These are phyloP conservation scores for Vaccinium darrowii DNA, from an alignment of 148 eudicot genomes.

Conservation along the genomic window DNA sequence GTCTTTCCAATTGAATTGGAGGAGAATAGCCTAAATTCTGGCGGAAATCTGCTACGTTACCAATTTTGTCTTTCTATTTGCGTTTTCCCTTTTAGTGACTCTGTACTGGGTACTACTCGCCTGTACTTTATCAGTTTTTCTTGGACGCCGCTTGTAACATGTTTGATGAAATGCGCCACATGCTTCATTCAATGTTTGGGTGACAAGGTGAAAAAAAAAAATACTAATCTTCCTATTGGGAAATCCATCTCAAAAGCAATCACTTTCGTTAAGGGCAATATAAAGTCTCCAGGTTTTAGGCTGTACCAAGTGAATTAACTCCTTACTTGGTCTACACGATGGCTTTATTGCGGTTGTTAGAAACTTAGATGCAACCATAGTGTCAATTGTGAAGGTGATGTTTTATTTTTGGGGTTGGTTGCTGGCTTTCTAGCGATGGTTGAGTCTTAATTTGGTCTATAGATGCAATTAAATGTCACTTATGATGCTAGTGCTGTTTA, in stretches of 20 bases:
- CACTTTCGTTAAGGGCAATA: no score
- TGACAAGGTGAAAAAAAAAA: not conserved
- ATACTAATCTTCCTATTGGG: not conserved
- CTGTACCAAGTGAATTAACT: not conserved
- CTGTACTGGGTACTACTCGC: not conserved
- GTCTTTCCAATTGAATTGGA: no score
- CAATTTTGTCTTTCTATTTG: not conserved
- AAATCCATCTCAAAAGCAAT: not conserved
- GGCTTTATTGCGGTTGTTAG: not conserved
- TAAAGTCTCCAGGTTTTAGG: not conserved
- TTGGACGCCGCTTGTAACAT: not conserved
- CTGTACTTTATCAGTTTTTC: not conserved
- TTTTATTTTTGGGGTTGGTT: not conserved
- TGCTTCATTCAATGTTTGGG: not conserved
- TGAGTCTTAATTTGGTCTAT: not conserved
- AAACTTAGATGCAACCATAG: not conserved
- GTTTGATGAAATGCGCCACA: not conserved
- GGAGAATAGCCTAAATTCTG: no score
- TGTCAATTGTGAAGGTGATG: not conserved
- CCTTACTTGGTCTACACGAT: not conserved
- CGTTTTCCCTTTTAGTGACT: not conserved
- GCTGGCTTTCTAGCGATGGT: not conserved
- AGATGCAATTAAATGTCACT: not conserved
- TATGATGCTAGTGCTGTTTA: not conserved
- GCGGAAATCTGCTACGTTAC: not conserved